Evolutionary conservation across 176 grass and related monocot species (phyloP), one percentile per base, ranked within the genome.

Genomic region (Oryza longistaminata): DNA sequence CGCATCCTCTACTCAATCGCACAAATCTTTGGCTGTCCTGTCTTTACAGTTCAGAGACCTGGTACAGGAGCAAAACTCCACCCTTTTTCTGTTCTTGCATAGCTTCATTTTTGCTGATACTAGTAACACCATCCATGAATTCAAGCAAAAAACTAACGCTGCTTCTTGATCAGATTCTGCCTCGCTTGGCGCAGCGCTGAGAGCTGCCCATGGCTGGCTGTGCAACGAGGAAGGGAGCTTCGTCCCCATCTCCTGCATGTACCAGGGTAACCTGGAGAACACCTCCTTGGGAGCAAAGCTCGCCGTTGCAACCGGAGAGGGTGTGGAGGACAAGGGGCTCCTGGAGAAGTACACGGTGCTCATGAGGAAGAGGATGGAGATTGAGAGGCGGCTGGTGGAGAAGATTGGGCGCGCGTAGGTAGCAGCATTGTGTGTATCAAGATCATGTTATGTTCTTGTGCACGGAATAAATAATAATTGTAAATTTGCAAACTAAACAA

Each of bases 161-260:
- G 11, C 42, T 45, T 65, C 1, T 76, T 70, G 73, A 75, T 22
- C 83, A 99, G 96, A 99, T 89, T 96, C 93, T 3, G 96, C 96
- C 35, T 99, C 96, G 0, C 83, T 96, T 46, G 96, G 93, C 0
- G 96, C 96, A 3, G 96, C 96, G 0, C 70, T 98, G 17, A 89
- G 96, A 86, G 93, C 91, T 7, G 96, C 96, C 81, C 96, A 96
- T 66, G 96, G 96, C 27, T 96, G 96, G 96, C 68, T 98, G 27
- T 96, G 96, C 78, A 85, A 96, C 31, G 68, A 88, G 52, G 88
- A 89, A 91, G 90, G 96, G 21, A 55, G 83, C 19, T 99, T 94
- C 9, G 61, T 96, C 25, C 93, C 90, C 45, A 91, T 99, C 80
- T 94, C 91, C 6, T 72, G 80, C 66, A 79, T 96, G 49, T 96